Percentiles rank a stretch among this genome's conserved stretches.
Conservation (phyloP, 1,284 basidiomycete genomes). For the Naganishia liquefaciens region DNA sequence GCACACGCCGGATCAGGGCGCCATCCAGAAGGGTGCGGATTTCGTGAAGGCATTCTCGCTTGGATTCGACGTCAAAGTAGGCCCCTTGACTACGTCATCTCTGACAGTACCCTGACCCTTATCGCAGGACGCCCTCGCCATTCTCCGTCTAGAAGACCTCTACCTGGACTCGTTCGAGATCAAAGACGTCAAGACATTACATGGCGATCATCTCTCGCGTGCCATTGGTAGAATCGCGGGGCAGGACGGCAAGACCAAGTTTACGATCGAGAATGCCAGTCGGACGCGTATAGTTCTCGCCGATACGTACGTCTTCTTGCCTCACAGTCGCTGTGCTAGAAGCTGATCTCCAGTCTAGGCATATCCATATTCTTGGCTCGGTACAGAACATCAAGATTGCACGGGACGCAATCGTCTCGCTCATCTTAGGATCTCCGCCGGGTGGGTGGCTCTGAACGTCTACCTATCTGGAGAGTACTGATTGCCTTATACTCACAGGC, state of each 20-base stretch:
- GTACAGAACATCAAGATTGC: slow-evolving; percentile 90
- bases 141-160: slow-evolving; percentile 90
- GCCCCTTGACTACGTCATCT: slow-evolving; percentile 40
- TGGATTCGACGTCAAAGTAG: slow-evolving; percentile 88
- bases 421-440: slow-evolving; percentile 92
- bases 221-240: slow-evolving; percentile 98
- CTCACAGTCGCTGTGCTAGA: background rate
- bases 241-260: slow-evolving; percentile 96
- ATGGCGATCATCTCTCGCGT: slow-evolving; percentile 92
- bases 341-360: slow-evolving; percentile 40
- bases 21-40: slow-evolving; percentile 95
- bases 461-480: background rate
- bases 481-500: slow-evolving; percentile 40
- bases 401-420: slow-evolving; percentile 88
- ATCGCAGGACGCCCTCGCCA: slow-evolving; percentile 85
- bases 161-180: slow-evolving; percentile 99
- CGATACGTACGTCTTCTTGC: slow-evolving; percentile 70
- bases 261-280: slow-evolving; percentile 96
- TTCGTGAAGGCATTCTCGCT: slow-evolving; percentile 94
- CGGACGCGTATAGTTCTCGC: slow-evolving; percentile 94
- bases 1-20: slow-evolving; percentile 86
- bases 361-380: slow-evolving; percentile 62
- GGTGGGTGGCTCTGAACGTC: slow-evolving; percentile 55
- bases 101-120: slow-evolving; percentile 10
- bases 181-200: slow-evolving; percentile 97